Base-by-base conservation (phyloP, 768 basidiomycete species). In the Naganishia friedmannii region DNA sequence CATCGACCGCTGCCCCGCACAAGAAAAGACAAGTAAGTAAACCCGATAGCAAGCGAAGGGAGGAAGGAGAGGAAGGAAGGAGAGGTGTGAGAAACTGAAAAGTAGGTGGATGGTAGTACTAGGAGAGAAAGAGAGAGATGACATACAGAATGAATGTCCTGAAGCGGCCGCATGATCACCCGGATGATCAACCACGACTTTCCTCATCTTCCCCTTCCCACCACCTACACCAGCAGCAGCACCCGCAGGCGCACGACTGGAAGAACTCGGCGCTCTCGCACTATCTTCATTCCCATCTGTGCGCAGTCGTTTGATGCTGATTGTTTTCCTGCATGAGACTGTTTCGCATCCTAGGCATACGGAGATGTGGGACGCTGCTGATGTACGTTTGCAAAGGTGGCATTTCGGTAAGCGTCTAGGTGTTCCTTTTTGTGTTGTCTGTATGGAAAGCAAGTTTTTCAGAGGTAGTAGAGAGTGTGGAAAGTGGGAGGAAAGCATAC, bases 1-100 rank as follows among this genome's bases (percentile, higher is more conserved):
- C 83, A 78, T 94, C 92, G 31, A 87, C 86, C 75, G 89, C 92
- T 93, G 74, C 34, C 34, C 34, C n/a, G n/a, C n/a, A n/a, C n/a
- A n/a, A n/a, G n/a, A n/a, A n/a, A n/a, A n/a, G n/a, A n/a, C n/a
- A n/a, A n/a, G n/a, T n/a, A n/a, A n/a, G n/a, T n/a, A n/a, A n/a
- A n/a, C 6, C 34, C 7, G 42, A 42, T 42, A 15, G 15, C 7
- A 8, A 42, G 42, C 2, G 15, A 8, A 42, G 42, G 42, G 42
- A 15, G 42, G 42, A 8, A 10, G 42, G 42, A 42, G 15, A 15
- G 15, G 42, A 13, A 53, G 37, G n/a, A 21, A 13, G 66, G 60
- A 42, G 45, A 53, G 63, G 66, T 42, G 42, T 42, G 15, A 42
- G 42, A 2, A 17, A 42, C 12, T 37, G 34, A 12, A 4, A 37